Conservation (phyloP, 2,329 filamentous ascomycete species). For the Xylaria sp. region DNA sequence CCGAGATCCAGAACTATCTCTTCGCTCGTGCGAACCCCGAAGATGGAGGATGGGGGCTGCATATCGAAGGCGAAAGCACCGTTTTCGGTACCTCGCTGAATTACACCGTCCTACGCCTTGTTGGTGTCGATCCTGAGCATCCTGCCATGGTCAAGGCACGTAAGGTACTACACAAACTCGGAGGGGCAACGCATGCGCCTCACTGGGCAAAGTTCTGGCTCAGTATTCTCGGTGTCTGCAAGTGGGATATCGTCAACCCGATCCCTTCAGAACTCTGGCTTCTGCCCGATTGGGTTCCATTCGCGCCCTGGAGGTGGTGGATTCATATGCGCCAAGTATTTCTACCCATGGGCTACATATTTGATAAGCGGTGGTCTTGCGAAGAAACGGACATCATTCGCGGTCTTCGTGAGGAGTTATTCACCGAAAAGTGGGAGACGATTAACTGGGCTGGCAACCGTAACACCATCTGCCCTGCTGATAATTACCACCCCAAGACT, state of each 20-base stretch:
- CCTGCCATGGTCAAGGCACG: conserved; percentile 87
- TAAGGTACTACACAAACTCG: conserved; percentile 82
- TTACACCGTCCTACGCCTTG: conserved; percentile 81
- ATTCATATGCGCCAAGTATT: conserved; percentile 99
- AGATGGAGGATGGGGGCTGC: conserved; percentile 96
- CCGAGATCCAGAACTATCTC: conserved; percentile 92
- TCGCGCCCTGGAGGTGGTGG: conserved; percentile 96
- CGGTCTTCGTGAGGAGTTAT: conserved; percentile 81
- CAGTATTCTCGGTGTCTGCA: conserved; percentile 80
- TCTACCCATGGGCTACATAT: conserved; percentile 89
- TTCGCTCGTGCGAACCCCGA: conserved; percentile 84
- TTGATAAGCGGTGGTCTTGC: conserved; percentile 82
- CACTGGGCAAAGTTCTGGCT: conserved; percentile 99
- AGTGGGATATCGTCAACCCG: conserved; percentile 95
- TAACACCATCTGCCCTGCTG: conserved; percentile 80
- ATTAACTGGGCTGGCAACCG: conserved; percentile 83
- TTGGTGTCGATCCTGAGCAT: conserved; percentile 86
- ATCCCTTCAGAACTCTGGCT: conserved; percentile 94
- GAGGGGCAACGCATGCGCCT: conserved; percentile 83
- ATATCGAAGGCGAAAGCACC: conserved; percentile 92
- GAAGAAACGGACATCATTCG: conserved; percentile 79
- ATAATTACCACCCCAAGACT: conserved; percentile 95
- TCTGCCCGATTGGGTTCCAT: conserved; percentile 87
- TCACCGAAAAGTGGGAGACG: conserved; percentile 78
- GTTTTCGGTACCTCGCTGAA: conserved; percentile 92